Evolutionary conservation across 352 stramenopile genomes (phyloP).

Genomic region (Globisporangium cederbergense): DNA sequence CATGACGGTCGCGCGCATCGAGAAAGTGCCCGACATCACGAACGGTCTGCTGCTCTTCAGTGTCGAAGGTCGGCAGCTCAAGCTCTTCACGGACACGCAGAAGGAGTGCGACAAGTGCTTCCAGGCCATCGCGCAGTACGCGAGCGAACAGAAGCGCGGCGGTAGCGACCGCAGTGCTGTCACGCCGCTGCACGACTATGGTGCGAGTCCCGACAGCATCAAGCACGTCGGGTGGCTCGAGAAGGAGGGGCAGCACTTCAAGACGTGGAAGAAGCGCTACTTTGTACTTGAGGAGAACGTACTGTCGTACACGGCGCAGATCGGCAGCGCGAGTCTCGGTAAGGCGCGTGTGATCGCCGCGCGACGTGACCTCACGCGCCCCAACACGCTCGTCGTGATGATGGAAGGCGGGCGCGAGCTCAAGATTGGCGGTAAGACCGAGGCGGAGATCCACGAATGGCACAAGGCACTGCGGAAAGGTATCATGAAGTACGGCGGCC

Average conservation of each 20-base stretch:
- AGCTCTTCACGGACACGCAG: slow-evolving; percentile 79
- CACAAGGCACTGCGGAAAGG: slow-evolving; percentile 50
- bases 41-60: slow-evolving; percentile 69
- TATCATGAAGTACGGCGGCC: slow-evolving; percentile 37
- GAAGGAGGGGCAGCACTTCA: slow-evolving; percentile 72
- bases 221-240: slow-evolving; percentile 74
- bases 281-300: slow-evolving; percentile 62
- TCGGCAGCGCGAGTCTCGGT: slow-evolving; percentile 42
- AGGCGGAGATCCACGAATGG: slow-evolving; percentile 72
- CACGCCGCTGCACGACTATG: neutral
- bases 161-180: neutral
- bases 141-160: slow-evolving; percentile 36
- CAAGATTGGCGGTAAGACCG: slow-evolving; percentile 54
- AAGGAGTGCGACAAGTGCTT: slow-evolving; percentile 70
- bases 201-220: slow-evolving; percentile 18
- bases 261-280: slow-evolving; percentile 75
- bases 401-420: slow-evolving; percentile 66
- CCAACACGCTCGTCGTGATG: slow-evolving; percentile 59
- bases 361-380: slow-evolving; percentile 48
- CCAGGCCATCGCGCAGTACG: slow-evolving; percentile 53
- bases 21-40: slow-evolving; percentile 61
- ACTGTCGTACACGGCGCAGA: slow-evolving; percentile 61
- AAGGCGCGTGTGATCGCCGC: slow-evolving; percentile 53
- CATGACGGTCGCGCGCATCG: slow-evolving; percentile 65
- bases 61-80: slow-evolving; percentile 64